Evolutionary conservation across 208 protist species (phyloP).

Genomic region (Crithidia brevicula): DNA sequence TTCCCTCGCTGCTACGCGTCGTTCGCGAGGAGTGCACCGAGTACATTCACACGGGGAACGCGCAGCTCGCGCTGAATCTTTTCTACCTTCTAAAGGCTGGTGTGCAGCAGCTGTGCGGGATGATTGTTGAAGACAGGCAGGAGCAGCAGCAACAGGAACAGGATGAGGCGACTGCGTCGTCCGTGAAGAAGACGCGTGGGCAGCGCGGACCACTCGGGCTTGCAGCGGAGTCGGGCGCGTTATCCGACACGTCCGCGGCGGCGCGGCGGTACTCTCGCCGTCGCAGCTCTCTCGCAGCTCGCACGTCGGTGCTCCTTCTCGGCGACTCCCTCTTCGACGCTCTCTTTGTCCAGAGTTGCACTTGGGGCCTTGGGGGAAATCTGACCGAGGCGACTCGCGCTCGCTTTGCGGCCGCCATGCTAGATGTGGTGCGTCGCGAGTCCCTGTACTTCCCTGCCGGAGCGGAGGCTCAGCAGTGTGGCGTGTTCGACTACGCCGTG

Average conservation of each 20-base stretch:
- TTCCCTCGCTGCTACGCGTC: constrained; percentile 75
- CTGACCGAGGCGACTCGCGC: constrained; percentile 83
- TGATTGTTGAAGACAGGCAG: constrained; percentile 41
- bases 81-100: constrained; percentile 85
- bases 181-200: constrained; percentile 3
- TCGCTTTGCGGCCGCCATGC: constrained; percentile 79
- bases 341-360: constrained; percentile 93
- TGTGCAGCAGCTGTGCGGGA: constrained; percentile 32
- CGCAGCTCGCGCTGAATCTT: constrained; percentile 83
- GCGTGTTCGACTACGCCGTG: constrained; percentile 95
- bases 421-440: constrained; percentile 63
- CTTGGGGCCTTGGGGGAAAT: constrained; percentile 96
- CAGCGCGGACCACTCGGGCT: neutral
- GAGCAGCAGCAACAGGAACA: constrained; percentile 33
- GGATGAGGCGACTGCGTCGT: constrained; percentile 5
- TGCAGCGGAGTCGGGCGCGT: neutral
- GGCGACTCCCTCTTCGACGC: constrained; percentile 83
- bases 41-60: constrained; percentile 87
- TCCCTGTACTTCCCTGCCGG: constrained; percentile 61
- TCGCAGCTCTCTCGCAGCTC: constrained; percentile 50
- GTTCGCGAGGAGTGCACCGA: constrained; percentile 86
- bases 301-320: constrained; percentile 45
- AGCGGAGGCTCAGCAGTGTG: constrained; percentile 46
- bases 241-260: neutral
- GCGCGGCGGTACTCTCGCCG: constrained; percentile 45